Percentiles rank a stretch among this genome's conserved stretches.
These are phyloP conservation scores for Barnettozyma hawaiiensis DNA, from an alignment of 1,139 yeast genomes.

Conservation along the genomic window DNA sequence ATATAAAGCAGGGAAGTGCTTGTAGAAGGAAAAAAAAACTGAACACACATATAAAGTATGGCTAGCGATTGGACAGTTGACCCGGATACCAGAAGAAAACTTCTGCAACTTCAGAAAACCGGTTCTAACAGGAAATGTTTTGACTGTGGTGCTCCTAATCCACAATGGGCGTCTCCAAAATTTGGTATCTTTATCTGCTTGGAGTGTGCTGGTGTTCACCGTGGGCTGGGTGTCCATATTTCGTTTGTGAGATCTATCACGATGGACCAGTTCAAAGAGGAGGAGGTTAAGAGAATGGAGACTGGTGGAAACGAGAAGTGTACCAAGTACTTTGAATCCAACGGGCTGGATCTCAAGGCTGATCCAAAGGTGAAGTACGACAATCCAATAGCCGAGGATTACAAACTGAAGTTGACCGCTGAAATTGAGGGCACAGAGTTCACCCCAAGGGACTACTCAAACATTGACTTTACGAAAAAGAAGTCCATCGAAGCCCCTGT, in stretches of 20 bases:
- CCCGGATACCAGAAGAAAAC: slow-evolving; percentile 82
- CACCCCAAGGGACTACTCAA: slow-evolving; percentile 61
- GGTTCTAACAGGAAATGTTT: slow-evolving; percentile 87
- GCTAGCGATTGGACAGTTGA: slow-evolving; percentile 69
- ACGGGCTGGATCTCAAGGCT: slow-evolving; percentile 64
- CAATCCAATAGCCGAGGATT: slow-evolving; percentile 90
- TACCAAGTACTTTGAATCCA: slow-evolving; percentile 55
- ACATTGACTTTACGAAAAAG: slow-evolving; percentile 22
- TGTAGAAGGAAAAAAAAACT: too few relatives aligned
- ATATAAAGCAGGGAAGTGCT: too few relatives aligned
- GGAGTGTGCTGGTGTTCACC: slow-evolving; percentile 95
- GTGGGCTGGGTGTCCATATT: slow-evolving; percentile 95
- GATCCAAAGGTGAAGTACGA: slow-evolving; percentile 76
- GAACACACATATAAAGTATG: too few relatives aligned
- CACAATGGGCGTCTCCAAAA: slow-evolving; percentile 99
- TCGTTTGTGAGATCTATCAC: slow-evolving; percentile 95
- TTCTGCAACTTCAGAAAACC: slow-evolving; percentile 70
- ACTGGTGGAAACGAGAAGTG: slow-evolving; percentile 88
- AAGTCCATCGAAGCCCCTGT: slow-evolving; percentile 11
- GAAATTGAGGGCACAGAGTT: slow-evolving; percentile 70
- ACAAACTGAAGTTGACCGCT: slow-evolving; percentile 74
- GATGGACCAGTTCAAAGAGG: slow-evolving; percentile 95
- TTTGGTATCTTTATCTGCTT: slow-evolving; percentile 94
- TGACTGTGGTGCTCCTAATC: slow-evolving; percentile 93
- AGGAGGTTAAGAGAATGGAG: slow-evolving; percentile 87